Conservation (phyloP, 345 rosid genomes). For the Camelina laxa region DNA sequence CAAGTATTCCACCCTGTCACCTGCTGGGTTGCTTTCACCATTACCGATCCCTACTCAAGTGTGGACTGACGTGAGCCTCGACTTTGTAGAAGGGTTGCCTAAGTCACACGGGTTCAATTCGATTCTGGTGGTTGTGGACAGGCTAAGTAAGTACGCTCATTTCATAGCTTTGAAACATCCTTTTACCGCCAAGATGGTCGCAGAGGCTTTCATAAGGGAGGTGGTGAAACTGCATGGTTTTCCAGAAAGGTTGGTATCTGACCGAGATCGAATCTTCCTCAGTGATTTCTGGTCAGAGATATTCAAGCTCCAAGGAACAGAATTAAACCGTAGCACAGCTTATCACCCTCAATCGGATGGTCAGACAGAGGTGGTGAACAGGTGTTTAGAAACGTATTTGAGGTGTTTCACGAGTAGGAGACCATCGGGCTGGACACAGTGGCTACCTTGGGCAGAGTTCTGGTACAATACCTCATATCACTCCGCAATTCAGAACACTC, state of each 20-base stretch:
- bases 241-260: not conserved
- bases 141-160: no score
- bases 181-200: fast-evolving
- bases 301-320: not conserved
- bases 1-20: not conserved
- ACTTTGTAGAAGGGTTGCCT: no score
- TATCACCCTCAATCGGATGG: not conserved
- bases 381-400: no score
- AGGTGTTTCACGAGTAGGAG: no score
- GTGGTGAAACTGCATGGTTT: not conserved
- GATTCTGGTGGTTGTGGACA: no score
- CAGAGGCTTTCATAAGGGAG: not conserved
- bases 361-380: no score
- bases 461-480: not conserved
- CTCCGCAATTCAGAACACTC: not conserved
- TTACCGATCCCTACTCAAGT: not conserved
- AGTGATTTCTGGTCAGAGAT: not conserved
- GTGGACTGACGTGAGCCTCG: not conserved
- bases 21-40: not conserved
- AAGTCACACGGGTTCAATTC: no score
- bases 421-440: no score
- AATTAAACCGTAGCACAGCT: fast-evolving
- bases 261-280: not conserved
- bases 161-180: not conserved
- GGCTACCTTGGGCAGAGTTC: no score